Evolutionary conservation across 1,284 basidiomycete species (phyloP).

Genomic region (Gomphus bonarii): DNA sequence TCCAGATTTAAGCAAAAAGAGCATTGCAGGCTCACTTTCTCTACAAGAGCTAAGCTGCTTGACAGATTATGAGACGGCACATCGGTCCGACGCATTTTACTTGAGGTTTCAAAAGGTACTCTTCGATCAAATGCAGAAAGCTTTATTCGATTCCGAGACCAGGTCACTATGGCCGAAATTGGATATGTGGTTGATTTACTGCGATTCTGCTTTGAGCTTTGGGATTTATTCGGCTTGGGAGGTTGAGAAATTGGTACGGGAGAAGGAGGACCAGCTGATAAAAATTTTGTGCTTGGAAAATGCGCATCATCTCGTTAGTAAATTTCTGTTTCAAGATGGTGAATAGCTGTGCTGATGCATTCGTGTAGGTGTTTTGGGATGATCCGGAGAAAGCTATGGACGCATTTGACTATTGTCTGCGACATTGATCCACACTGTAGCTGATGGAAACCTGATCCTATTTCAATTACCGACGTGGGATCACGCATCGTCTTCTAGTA

Average conservation of each 20-base stretch:
- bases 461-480: too few relatives aligned
- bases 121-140: conserved; percentile 5
- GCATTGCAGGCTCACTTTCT: too few relatives aligned
- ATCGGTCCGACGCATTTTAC: too few relatives aligned
- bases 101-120: too few relatives aligned
- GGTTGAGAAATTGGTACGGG: conserved; percentile 1
- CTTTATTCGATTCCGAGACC: conserved; percentile 10
- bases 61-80: too few relatives aligned
- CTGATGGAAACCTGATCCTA: too few relatives aligned
- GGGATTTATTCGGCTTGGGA: conserved; percentile 12
- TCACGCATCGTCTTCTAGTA: too few relatives aligned
- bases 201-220: conserved; percentile 10
- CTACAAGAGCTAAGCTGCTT: too few relatives aligned
- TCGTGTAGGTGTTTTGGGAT: background rate
- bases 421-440: background rate
- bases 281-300: conserved; percentile 11
- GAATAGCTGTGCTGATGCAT: background rate
- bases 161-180: conserved; percentile 8
- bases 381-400: background rate
- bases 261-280: background rate
- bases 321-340: too few relatives aligned
- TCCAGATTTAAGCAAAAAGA: too few relatives aligned
- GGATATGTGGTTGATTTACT: conserved; percentile 11
- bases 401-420: background rate
- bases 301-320: conserved; percentile 15